A percentile compares a stretch with the other conserved stretches of the same genome.
Evolutionary conservation across 2,329 filamentous ascomycete species (phyloP).

Genomic region (Canariomyces notabilis): DNA sequence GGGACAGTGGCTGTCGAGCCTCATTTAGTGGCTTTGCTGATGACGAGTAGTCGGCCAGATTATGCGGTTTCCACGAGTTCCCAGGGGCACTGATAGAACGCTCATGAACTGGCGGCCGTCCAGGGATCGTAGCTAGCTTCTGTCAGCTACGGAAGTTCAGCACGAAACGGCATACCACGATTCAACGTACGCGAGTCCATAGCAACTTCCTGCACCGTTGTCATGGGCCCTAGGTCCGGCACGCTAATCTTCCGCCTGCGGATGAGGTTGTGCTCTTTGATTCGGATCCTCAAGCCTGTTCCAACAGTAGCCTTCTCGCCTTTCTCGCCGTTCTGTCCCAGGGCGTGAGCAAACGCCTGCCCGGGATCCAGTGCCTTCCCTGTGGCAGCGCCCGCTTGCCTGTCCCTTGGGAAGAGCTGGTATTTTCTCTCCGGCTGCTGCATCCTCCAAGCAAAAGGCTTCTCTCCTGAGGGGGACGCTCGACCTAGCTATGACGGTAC

Average conservation of each 20-base stretch:
- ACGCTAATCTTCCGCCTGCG: conserved; percentile 60
- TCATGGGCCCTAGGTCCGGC: conserved; percentile 62
- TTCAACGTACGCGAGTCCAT: conserved; percentile 66
- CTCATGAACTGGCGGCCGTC: conserved; percentile 59
- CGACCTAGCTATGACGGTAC: conserved; percentile 22
- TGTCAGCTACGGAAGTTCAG: conserved; percentile 9
- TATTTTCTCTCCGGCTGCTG: conserved; percentile 55
- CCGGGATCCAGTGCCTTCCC: conserved; percentile 47
- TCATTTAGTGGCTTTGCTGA: conserved; percentile 26
- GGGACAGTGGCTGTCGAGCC: conserved; percentile 41
- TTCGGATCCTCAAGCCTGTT: conserved; percentile 44
- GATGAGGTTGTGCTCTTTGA: conserved; percentile 53
- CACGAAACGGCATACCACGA: neutral
- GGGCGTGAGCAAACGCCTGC: conserved; percentile 42
- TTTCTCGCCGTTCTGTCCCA: conserved; percentile 37
- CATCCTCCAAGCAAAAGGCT: conserved; percentile 55
- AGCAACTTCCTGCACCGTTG: conserved; percentile 59
- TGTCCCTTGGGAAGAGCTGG: conserved; percentile 55
- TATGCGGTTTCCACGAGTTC: conserved; percentile 43
- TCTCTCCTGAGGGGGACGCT: conserved; percentile 36
- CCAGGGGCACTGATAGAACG: conserved; percentile 59
- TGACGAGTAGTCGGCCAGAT: conserved; percentile 35
- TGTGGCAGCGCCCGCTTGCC: conserved; percentile 37
- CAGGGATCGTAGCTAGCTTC: conserved; percentile 58
- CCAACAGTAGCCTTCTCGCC: conserved; percentile 36